phyloP scores from a whole-genome alignment of 495 filamentous ascomycete genomes.

The Aspergillus wentii region DNA sequence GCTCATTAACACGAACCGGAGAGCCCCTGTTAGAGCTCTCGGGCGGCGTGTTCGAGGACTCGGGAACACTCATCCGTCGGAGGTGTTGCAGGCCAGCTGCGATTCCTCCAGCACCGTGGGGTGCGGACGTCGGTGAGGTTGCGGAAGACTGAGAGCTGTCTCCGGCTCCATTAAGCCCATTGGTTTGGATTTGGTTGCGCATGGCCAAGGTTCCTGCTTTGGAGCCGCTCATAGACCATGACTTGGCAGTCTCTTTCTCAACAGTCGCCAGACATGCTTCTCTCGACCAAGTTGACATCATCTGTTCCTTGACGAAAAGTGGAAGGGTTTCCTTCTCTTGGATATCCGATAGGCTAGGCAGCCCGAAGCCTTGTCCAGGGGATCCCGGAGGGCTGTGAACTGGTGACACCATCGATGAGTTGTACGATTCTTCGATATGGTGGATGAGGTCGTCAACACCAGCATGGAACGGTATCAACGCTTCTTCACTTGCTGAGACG shows the following conservation, averaged over 20 bases:
- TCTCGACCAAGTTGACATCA: constrained; percentile 73
- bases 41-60: constrained; percentile 45
- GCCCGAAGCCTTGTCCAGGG: constrained; percentile 58
- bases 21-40: constrained; percentile 57
- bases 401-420: constrained; percentile 49
- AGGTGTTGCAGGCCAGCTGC: constrained; percentile 24
- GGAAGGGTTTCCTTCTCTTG: constrained; percentile 32
- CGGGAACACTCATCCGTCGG: constrained; percentile 37
- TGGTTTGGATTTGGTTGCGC: constrained; percentile 52
- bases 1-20: constrained; percentile 80
- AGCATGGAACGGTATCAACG: constrained; percentile 29
- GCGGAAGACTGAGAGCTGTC: constrained; percentile 25
- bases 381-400: constrained; percentile 66
- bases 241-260: constrained; percentile 61
- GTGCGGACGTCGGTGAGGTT: constrained; percentile 18
- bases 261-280: constrained; percentile 63
- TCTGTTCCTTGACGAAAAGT: constrained; percentile 54
- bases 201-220: constrained; percentile 56
- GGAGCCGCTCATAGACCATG: constrained; percentile 68
- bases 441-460: constrained; percentile 59
- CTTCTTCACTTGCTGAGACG: constrained; percentile 4
- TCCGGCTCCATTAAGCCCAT: constrained; percentile 52
- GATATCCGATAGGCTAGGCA: constrained; percentile 18
- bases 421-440: constrained; percentile 65
- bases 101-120: constrained; percentile 12